These are phyloP conservation scores for Zalaria obscura DNA, from an alignment of 2,329 filamentous ascomycete genomes.

Conservation along the genomic window DNA sequence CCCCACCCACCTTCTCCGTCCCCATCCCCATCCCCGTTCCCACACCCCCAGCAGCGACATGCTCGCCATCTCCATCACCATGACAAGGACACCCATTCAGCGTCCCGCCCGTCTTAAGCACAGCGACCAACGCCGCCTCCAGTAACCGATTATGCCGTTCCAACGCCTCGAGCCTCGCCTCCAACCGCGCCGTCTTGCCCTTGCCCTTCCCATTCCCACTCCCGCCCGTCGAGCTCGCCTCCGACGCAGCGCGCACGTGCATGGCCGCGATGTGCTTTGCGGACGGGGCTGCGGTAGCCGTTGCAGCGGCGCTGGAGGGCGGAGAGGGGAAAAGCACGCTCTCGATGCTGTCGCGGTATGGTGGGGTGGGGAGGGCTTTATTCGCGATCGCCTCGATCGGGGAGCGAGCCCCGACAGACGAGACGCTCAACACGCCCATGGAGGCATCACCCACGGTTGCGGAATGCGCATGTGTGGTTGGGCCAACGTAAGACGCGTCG, in stretches of 20 bases:
- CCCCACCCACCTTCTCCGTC: background rate
- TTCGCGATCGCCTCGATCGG: background rate
- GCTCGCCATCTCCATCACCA: background rate
- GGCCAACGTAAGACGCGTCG: no score
- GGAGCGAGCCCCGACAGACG: background rate
- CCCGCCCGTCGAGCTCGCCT: no score
- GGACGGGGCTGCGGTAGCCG: background rate
- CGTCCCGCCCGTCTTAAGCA: slow-evolving; percentile 21
- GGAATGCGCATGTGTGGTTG: no score
- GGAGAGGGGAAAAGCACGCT: slow-evolving; percentile 2
- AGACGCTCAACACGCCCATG: no score
- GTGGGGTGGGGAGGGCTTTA: slow-evolving; percentile 4
- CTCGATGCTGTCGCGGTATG: background rate
- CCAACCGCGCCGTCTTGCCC: slow-evolving; percentile 8
- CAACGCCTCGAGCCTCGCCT: slow-evolving; percentile 21
- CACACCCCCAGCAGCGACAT: background rate
- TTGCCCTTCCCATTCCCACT: background rate
- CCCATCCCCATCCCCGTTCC: background rate
- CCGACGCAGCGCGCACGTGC: no score
- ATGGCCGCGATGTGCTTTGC: no score
- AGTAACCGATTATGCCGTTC: slow-evolving; percentile 25
- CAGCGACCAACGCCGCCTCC: slow-evolving; percentile 24
- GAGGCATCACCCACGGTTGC: no score
- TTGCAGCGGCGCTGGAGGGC: slow-evolving; percentile 3
- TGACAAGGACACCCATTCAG: slow-evolving; percentile 15